phyloP scores from a whole-genome alignment of 768 basidiomycete species.

The Boletus pseudopeckii region DNA sequence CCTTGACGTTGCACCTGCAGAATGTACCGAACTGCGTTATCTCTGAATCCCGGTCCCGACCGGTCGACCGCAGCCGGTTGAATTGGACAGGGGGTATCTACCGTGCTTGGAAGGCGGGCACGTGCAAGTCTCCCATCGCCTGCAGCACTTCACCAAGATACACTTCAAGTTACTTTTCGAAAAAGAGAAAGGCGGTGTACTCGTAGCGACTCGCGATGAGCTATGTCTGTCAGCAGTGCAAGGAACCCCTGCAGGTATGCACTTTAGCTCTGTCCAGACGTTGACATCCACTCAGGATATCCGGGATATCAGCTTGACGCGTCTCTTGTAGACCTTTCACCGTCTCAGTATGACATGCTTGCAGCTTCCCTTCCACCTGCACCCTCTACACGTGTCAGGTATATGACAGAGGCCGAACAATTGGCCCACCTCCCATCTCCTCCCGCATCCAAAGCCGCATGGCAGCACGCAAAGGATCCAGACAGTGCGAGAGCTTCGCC shows the following conservation, averaged over 20 bases:
- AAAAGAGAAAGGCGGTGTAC: background rate
- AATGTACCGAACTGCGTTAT: background rate
- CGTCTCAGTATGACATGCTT: constrained; percentile 85
- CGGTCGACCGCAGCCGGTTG: background rate
- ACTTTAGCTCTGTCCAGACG: background rate
- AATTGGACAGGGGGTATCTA: too few species aligned
- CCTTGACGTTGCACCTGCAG: background rate
- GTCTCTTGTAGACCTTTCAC: constrained; percentile 84
- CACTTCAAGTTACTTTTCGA: background rate
- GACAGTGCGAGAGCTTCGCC: constrained; percentile 31
- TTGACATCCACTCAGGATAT: constrained; percentile 7
- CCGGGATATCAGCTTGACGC: constrained; percentile 62
- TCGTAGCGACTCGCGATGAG: constrained; percentile 31
- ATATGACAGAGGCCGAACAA: constrained; percentile 43
- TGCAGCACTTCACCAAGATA: background rate
- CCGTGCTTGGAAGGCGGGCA: too few species aligned
- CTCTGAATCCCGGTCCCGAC: background rate
- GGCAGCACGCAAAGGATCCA: constrained; percentile 54
- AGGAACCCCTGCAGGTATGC: constrained; percentile 81
- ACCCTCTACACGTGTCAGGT: constrained; percentile 38
- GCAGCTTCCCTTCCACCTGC: constrained; percentile 63
- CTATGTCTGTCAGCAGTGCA: constrained; percentile 83
- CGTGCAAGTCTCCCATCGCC: background rate
- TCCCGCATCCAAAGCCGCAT: constrained; percentile 54
- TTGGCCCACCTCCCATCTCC: constrained; percentile 46